Evolutionary conservation across 257 asterid genomes (phyloP).

Genomic region (Paulownia fortunei): DNA sequence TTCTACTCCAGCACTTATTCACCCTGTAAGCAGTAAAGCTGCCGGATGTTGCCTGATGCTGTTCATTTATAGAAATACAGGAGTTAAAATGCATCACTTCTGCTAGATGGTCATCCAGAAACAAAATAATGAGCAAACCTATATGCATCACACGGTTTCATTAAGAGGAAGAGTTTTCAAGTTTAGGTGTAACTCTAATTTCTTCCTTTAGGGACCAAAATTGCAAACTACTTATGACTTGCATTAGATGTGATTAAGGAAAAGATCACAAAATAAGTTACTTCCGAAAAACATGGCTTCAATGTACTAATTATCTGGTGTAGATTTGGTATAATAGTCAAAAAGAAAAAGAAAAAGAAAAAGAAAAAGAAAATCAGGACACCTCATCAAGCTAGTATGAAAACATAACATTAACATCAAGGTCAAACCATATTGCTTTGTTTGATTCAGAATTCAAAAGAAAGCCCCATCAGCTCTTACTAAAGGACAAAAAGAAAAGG

Average conservation of each 20-base stretch:
- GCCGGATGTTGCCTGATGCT: constrained; percentile 95
- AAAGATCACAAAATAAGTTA: not conserved
- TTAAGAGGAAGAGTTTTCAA: not conserved
- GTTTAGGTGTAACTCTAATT: too few relatives aligned
- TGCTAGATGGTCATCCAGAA: not conserved
- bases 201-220: not conserved
- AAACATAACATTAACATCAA: not conserved
- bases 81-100: constrained; percentile 17
- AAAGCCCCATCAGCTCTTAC: not conserved
- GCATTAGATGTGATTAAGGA: not conserved
- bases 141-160: not conserved
- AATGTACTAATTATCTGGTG: not conserved
- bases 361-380: not conserved
- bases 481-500: not conserved
- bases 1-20: constrained; percentile 43
- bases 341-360: not conserved
- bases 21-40: constrained; percentile 87
- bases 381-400: not conserved
- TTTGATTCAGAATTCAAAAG: not conserved
- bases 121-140: not conserved
- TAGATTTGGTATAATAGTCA: not conserved
- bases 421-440: not conserved
- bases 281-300: not conserved
- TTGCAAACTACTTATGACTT: not conserved
- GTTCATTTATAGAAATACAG: constrained; percentile 31